A percentile compares a stretch with the other conserved stretches of the same genome.
phyloP scores from a whole-genome alignment of 2,329 filamentous ascomycete species.

The Aspergillus nomiae region DNA sequence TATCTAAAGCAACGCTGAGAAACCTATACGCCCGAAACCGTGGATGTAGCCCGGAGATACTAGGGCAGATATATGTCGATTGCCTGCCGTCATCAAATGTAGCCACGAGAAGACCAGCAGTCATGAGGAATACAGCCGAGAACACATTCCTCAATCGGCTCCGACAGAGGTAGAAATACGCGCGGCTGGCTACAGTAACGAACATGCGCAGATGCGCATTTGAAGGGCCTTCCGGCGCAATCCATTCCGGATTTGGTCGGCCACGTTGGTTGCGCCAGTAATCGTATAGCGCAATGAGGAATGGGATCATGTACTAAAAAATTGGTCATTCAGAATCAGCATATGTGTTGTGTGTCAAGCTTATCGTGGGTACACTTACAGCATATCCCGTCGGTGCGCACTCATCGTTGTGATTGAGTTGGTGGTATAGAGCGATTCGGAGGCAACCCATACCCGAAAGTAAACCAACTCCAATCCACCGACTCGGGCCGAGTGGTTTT shows the following conservation, averaged over 20 bases:
- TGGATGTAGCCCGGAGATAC: slow-evolving; percentile 34
- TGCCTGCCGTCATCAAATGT: slow-evolving; percentile 37
- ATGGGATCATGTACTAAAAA: slow-evolving; percentile 41
- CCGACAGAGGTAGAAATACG: slow-evolving; percentile 32
- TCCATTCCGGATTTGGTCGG: slow-evolving; percentile 23
- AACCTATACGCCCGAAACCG: slow-evolving; percentile 42
- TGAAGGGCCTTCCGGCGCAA: slow-evolving; percentile 18
- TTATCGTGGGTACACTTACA: slow-evolving; percentile 27
- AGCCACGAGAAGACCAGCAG: slow-evolving; percentile 41
- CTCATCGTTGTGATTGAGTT: slow-evolving; percentile 44
- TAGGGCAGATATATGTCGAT: slow-evolving; percentile 55
- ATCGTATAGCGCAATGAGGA: slow-evolving; percentile 46
- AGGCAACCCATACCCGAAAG: slow-evolving; percentile 28
- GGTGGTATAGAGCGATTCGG: slow-evolving; percentile 44
- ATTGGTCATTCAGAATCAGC: slow-evolving; percentile 16
- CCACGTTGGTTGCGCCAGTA: slow-evolving; percentile 36
- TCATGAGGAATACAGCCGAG: slow-evolving; percentile 39
- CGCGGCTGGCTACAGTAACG: slow-evolving; percentile 31
- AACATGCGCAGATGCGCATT: slow-evolving; percentile 20
- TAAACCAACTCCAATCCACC: slow-evolving; percentile 26
- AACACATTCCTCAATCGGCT: slow-evolving; percentile 42
- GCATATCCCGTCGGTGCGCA: slow-evolving; percentile 42
- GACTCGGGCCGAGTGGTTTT: slow-evolving; percentile 15
- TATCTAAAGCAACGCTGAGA: slow-evolving; percentile 44
- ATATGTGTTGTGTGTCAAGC: background rate